These are phyloP conservation scores for Populus pruinosa DNA, from an alignment of 345 rosid genomes.

Conservation along the genomic window DNA sequence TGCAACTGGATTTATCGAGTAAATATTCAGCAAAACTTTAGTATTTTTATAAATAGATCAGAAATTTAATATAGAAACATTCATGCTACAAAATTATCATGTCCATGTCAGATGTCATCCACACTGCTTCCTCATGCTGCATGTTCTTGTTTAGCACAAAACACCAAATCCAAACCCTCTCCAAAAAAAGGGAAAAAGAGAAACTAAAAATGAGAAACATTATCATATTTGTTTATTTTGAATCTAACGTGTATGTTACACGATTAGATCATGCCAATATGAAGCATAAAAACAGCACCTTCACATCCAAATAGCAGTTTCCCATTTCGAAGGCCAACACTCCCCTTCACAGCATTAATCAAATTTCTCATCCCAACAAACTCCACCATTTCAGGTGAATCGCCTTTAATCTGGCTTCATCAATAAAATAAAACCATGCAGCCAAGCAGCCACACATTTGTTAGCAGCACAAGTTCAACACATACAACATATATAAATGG, in stretches of 20 bases:
- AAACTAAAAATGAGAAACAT: background rate
- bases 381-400: slow-evolving; percentile 91
- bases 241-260: slow-evolving; percentile 5
- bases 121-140: too few species aligned
- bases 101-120: too few species aligned
- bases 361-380: slow-evolving; percentile 81
- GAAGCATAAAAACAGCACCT: slow-evolving; percentile 38
- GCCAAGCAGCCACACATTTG: background rate
- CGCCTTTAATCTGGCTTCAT: slow-evolving; percentile 79
- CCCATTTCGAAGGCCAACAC: slow-evolving; percentile 71
- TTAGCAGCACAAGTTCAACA: background rate
- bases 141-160: too few species aligned
- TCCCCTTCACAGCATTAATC: slow-evolving; percentile 63
- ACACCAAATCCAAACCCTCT: too few species aligned
- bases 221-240: background rate
- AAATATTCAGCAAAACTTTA: background rate
- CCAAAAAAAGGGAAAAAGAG: too few species aligned
- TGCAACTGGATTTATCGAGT: background rate
- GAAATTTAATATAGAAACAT: too few species aligned
- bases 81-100: too few species aligned
- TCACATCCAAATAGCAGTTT: slow-evolving; percentile 71
- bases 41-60: too few species aligned
- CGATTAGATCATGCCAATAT: background rate
- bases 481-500: background rate
- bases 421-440: slow-evolving; percentile 14